These are phyloP conservation scores for Komagataella pastoris DNA, from an alignment of 805 yeast species.

Conservation along the genomic window DNA sequence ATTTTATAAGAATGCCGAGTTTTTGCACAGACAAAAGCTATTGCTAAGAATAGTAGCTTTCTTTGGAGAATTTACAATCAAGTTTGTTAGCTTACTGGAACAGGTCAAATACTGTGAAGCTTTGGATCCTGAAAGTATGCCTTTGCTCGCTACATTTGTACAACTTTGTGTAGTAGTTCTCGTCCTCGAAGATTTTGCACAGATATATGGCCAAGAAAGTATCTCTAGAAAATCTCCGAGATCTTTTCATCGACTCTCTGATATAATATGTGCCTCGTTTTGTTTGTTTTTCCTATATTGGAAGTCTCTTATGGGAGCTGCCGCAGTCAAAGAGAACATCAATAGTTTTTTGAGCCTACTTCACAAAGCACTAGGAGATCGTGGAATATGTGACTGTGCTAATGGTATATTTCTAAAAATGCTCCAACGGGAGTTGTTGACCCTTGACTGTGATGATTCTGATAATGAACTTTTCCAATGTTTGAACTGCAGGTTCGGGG, in stretches of 20 bases:
- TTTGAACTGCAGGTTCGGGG: conserved; percentile 66
- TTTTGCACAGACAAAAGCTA: conserved; percentile 22
- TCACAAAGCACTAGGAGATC: conserved; percentile 63
- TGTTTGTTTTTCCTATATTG: conserved; percentile 26
- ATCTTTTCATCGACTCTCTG: conserved; percentile 32
- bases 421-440: conserved; percentile 38
- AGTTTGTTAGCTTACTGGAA: conserved; percentile 17
- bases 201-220: conserved; percentile 21
- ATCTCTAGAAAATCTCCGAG: conserved; percentile 27
- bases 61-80: conserved; percentile 34
- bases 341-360: conserved; percentile 40
- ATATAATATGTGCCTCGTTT: conserved; percentile 24
- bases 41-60: conserved; percentile 39
- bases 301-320: background rate
- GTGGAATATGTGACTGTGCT: conserved; percentile 56
- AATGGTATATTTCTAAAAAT: conserved; percentile 49
- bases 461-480: conserved; percentile 68
- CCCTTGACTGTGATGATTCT: conserved; percentile 26
- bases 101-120: conserved; percentile 3
- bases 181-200: conserved; percentile 37
- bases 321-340: conserved; percentile 5
- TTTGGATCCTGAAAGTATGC: background rate
- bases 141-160: conserved; percentile 14
- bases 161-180: conserved; percentile 34
- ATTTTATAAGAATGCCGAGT: conserved; percentile 10